Evolutionary conservation across 352 stramenopile species (phyloP).

Genomic region (Thalassiosira livingstoniorum): DNA sequence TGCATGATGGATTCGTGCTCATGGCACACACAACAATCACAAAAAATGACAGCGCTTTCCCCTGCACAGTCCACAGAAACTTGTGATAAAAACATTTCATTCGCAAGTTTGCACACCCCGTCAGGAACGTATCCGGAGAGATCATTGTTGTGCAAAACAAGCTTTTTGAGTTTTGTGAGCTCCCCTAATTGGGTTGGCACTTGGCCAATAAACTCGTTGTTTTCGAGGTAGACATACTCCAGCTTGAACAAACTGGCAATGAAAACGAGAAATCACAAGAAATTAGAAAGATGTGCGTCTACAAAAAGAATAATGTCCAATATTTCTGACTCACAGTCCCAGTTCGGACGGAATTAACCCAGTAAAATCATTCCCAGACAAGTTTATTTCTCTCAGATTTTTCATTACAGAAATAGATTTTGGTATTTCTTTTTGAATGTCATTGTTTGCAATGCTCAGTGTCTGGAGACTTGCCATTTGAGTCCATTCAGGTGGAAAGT

Average conservation of each 20-base stretch:
- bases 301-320: not conserved
- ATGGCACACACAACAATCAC: constrained; percentile 60
- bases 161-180: constrained; percentile 54
- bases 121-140: constrained; percentile 42
- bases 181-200: constrained; percentile 57
- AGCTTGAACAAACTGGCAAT: constrained; percentile 53
- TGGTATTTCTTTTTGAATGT: constrained; percentile 30
- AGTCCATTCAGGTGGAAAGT: constrained; percentile 38
- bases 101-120: constrained; percentile 48
- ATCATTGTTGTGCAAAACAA: constrained; percentile 62
- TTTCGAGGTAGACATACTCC: constrained; percentile 52
- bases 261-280: not conserved
- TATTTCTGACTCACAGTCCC: constrained; percentile 21
- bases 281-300: not conserved
- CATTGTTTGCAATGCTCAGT: constrained; percentile 53
- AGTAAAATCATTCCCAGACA: constrained; percentile 54
- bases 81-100: constrained; percentile 52
- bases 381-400: constrained; percentile 53
- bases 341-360: constrained; percentile 56
- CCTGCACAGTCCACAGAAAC: constrained; percentile 61
- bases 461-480: constrained; percentile 38
- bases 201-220: constrained; percentile 42
- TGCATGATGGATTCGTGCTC: constrained; percentile 49
- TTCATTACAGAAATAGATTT: constrained; percentile 49
- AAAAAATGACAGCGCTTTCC: constrained; percentile 41